Evolutionary conservation across 352 stramenopile species (phyloP), one percentile per base, ranked within the genome.

Genomic region (Phytophthora lateralis): DNA sequence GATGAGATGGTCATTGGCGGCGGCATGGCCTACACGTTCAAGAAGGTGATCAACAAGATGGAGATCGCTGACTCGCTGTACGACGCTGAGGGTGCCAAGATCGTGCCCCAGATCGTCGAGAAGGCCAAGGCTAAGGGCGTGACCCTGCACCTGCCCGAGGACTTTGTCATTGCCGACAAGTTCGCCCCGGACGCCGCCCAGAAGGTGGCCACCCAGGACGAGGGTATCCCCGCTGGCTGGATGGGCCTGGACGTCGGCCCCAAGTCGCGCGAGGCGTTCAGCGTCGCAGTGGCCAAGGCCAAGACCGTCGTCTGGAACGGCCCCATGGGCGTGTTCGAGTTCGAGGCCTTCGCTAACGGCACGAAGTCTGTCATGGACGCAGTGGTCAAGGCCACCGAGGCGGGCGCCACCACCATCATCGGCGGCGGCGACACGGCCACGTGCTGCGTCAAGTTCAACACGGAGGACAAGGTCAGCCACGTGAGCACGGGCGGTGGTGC

Each of bases 21-120:
- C 47, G 98, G 97, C 70, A 99, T 99, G 97, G 98, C 98, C 57
- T 99, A 99, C 78, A 99, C 98, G n/a, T 99, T 99, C 83, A 98
- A 99, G 78, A 99, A 99, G 83, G 97, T 98, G 51, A 75, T 98
- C 54, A 97, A 98, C 63, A 96, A 98, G 64, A 97, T 96, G 75
- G 80, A 97, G 69, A 97, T 99, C 66, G 97, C 96, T 48, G 85
- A 80, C 32, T 98, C 90, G 50, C 79, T 99, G 27, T 95, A 98
- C 67, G 91, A 97, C 53, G 86, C 88, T 1, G 88, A 95, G 41
- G 82, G 83, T 15, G 76, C 81, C 41, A 92, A 95, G 75, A 96
- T 96, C 43, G 90, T 94, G 10, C 70, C 80, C 15, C 78, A 94
- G 37, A 91, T 99, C 27, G 90, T 99, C 54, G 96, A 98, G 62